Evolutionary conservation across 2,329 filamentous ascomycete species (phyloP), one percentile per base, ranked within the genome.

Genomic region (Xylaria digitata): DNA sequence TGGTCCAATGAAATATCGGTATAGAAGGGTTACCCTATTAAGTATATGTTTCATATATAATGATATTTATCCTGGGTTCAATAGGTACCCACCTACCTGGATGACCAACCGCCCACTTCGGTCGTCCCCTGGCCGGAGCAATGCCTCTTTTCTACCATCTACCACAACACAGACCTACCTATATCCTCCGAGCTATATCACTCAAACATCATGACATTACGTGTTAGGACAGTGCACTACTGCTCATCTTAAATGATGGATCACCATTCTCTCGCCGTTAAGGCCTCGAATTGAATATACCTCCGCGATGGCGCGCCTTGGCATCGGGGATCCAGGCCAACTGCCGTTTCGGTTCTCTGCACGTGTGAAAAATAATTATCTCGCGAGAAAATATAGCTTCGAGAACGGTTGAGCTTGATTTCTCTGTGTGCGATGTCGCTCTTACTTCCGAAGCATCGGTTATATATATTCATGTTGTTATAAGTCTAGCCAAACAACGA

Each of bases 221-320:
- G 21, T n/a, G n/a, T 19, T 48, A 3, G 45, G 45, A 48, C 7
- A 15, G 8, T 49, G 46, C 11, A 49, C 6, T 23, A 4, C 23
- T 49, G 15, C 6, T 52, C 26, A 43, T 43, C 21, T 30, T 13
- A 30, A 55, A 26, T 7, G 52, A 55, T 17, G 19, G 37, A 26
- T n/a, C 21, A 6, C 17, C 11, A 42, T 43, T 23, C 23, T 11
- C 19, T 26, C 21, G 26, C 15, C 5, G 19, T 57, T 40, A 54
- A 40, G 5, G 5, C 40, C 50, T 54, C 32, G n/a, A 54, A 54
- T 54, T 40, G 49, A 54, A 54, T 9, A 57, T 19, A 45, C 17
- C 15, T 50, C 43, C 45, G 46, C 19, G 23, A 50, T 42, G n/a
- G 26, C 11, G n/a, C 40, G 30, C 15, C 57, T 66, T 66, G 58